Evolutionary conservation across 106 monocot species (phyloP), one percentile per base, ranked within the genome.

Genomic region (Acanthochlamys bracteata): DNA sequence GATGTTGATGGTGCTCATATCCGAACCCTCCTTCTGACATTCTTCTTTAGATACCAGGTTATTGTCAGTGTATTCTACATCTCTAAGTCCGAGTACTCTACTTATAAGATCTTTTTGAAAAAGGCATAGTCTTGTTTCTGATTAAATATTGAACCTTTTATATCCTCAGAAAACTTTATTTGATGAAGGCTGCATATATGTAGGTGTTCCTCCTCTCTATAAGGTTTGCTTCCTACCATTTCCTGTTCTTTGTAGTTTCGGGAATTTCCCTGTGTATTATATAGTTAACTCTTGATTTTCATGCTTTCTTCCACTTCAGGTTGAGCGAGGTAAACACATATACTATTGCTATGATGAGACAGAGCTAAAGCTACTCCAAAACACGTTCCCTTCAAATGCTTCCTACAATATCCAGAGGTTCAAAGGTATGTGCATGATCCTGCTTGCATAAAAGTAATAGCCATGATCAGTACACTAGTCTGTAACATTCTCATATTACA

Each of bases 1-100:
- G 98, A 99, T 74, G 92, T 99, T 68, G 98, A 99, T 78, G 98
- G 98, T 60, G 98, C 98, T 64, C 98, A 99, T 46, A 99, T 99
- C 25, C 71, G 92, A 61, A 99, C 98, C 19, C 89, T 99, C 70
- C 80, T 99, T 10, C 81, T 99, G 24, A 99, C 98, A 69, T 99
- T 99, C 69, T 99, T 99, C 86, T 92, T 89, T 71, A 83, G 98
- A 83, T 99, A 99, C 66, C 98, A 99, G 85, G 98, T 98, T 43
- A n/a, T 14, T 49, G 49, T 49, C 49, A 49, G 49, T 49, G 49
- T 12, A 49, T 49, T 17, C 49, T 49, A 14, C 17, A 14, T 49
- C 17, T 49, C 33, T 33, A 33, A 33, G 49, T 49, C 2, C 17
- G 10, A 49, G 10, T 49, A 14, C 49, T 61, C 20, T 0, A 39